Percentiles rank a stretch among this genome's conserved stretches.
These are phyloP conservation scores for Nothophoma quercina DNA, from an alignment of 2,329 filamentous ascomycete genomes.

Conservation along the genomic window DNA sequence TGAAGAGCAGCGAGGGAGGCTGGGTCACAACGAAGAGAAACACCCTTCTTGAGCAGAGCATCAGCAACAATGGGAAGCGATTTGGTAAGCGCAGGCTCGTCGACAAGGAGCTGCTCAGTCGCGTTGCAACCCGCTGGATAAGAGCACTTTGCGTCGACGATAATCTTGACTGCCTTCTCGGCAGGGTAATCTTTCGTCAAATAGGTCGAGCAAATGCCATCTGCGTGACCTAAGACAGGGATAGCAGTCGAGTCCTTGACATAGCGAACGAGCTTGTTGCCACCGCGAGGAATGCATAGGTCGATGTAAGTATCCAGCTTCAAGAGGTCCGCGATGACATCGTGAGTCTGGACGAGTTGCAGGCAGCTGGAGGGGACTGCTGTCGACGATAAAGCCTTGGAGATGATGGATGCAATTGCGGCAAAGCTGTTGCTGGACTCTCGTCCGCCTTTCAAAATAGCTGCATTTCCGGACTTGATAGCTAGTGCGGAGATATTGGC, in stretches of 20 bases:
- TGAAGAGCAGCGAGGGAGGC: conserved; percentile 70
- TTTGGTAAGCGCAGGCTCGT: conserved; percentile 71
- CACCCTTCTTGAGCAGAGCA: conserved; percentile 77
- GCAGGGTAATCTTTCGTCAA: conserved; percentile 79
- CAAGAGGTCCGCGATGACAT: conserved; percentile 88
- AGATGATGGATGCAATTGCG: conserved; percentile 86
- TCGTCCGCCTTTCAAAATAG: conserved; percentile 95
- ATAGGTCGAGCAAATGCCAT: conserved; percentile 89
- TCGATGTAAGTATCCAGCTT: conserved; percentile 88
- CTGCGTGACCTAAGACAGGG: conserved; percentile 93
- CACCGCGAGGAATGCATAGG: conserved; percentile 90
- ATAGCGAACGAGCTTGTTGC: conserved; percentile 87
- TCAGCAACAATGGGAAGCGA: conserved; percentile 76
- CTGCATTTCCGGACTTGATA: conserved; percentile 96
- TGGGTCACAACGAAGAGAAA: conserved; percentile 81
- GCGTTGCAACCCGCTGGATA: conserved; percentile 97
- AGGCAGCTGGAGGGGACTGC: conserved; percentile 84
- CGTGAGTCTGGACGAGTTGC: conserved; percentile 91
- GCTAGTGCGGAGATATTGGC: conserved; percentile 96
- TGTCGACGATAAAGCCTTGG: conserved; percentile 74
- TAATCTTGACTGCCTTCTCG: conserved; percentile 74
- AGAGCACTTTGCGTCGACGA: conserved; percentile 91
- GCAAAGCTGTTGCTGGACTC: conserved; percentile 96
- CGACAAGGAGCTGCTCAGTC: conserved; percentile 88
- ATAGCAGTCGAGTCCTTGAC: conserved; percentile 93